phyloP scores from a whole-genome alignment of 768 basidiomycete genomes.

The Cyclocybe cylindracea region DNA sequence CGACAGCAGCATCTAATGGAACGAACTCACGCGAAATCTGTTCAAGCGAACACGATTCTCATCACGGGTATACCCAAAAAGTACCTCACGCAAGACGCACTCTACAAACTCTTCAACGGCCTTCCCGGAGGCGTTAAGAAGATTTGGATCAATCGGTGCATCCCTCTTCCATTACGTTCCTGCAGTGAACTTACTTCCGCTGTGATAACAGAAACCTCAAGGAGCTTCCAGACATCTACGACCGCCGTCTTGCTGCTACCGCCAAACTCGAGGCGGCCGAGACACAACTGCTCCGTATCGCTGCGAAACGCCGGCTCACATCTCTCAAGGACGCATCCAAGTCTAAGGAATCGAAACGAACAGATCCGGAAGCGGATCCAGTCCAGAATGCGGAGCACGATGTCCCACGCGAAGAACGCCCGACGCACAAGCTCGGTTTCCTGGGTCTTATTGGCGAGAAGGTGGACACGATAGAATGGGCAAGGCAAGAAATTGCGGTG shows the following conservation, averaged over 20 bases:
- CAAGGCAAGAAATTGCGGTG: slow-evolving; percentile 66
- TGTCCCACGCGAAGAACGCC: slow-evolving; percentile 74
- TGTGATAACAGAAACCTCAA: slow-evolving; percentile 64
- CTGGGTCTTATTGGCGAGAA: slow-evolving; percentile 73
- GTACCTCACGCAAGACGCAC: slow-evolving; percentile 70
- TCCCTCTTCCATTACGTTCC: neutral
- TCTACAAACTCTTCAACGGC: slow-evolving; percentile 70
- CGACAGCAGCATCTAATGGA: slow-evolving; percentile 85
- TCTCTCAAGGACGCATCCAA: slow-evolving; percentile 49
- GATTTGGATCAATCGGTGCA: slow-evolving; percentile 89
- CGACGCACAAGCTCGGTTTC: slow-evolving; percentile 73
- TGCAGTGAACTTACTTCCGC: neutral
- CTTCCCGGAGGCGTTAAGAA: slow-evolving; percentile 89
- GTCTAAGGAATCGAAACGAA: slow-evolving; percentile 13
- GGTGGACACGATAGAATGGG: slow-evolving; percentile 94
- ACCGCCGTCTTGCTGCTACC: slow-evolving; percentile 71
- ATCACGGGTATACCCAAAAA: slow-evolving; percentile 85
- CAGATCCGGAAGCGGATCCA: slow-evolving; percentile 13
- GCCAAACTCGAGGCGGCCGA: slow-evolving; percentile 87
- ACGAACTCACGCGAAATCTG: slow-evolving; percentile 67
- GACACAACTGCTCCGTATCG: slow-evolving; percentile 73
- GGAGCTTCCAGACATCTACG: slow-evolving; percentile 81
- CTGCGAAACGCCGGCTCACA: slow-evolving; percentile 67
- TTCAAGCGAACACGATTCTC: slow-evolving; percentile 89
- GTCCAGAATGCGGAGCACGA: slow-evolving; percentile 12